A percentile compares a stretch with the other conserved stretches of the same genome.
Conservation (phyloP, 305 asterid species). For the Rubia tinctorum region DNA sequence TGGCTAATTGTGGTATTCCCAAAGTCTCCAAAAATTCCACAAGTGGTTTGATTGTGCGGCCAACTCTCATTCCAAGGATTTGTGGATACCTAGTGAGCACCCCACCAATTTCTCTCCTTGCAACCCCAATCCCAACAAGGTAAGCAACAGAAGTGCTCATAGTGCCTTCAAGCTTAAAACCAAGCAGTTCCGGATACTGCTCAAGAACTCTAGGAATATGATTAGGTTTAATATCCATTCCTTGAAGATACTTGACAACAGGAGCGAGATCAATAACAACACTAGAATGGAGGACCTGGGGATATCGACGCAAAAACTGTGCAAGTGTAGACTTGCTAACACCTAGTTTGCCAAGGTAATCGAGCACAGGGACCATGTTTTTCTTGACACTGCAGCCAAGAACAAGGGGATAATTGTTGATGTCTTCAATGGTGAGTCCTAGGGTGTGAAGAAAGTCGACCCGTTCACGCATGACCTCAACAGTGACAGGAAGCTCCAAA, state of each 20-base stretch:
- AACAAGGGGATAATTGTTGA: conserved; percentile 91
- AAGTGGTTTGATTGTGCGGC: conserved; percentile 88
- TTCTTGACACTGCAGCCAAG: conserved; percentile 99
- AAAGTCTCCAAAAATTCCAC: conserved; percentile 76
- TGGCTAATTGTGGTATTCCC: conserved; percentile 78
- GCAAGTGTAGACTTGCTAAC: conserved; percentile 80
- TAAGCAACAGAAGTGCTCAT: conserved; percentile 97
- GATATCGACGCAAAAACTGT: conserved; percentile 74
- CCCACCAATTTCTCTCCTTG: conserved; percentile 91
- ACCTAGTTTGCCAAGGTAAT: conserved; percentile 90
- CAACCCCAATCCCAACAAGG: conserved; percentile 89
- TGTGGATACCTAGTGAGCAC: conserved; percentile 74
- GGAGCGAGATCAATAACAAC: conserved; percentile 93
- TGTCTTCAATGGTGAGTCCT: conserved; percentile 85
- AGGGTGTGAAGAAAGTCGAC: conserved; percentile 85
- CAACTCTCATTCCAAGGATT: conserved; percentile 94
- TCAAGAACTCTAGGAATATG: conserved; percentile 87
- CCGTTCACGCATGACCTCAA: conserved; percentile 88
- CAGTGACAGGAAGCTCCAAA: conserved; percentile 91
- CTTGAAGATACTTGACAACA: conserved; percentile 92
- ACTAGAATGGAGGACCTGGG: conserved; percentile 97
- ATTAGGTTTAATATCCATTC: conserved; percentile 88
- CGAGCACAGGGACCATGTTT: conserved; percentile 95
- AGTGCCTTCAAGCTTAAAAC: conserved; percentile 97
- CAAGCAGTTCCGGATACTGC: conserved; percentile 83